Evolutionary conservation across 192 early-diverging fungal genomes (phyloP).

Genomic region (Paraglomus occultum): DNA sequence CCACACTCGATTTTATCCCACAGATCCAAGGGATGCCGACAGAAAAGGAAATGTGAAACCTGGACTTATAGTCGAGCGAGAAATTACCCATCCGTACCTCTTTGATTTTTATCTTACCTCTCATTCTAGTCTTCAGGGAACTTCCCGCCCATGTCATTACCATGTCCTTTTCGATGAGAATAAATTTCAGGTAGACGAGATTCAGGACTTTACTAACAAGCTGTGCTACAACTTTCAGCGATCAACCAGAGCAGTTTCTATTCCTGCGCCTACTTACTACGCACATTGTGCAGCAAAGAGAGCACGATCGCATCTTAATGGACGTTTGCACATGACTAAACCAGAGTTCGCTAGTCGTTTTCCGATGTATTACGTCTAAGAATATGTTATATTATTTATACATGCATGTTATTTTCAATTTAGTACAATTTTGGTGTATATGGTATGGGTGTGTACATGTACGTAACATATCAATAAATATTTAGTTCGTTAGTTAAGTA

Average conservation of each 20-base stretch:
- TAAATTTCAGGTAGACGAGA: slow-evolving; percentile 69
- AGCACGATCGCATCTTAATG: slow-evolving; percentile 75
- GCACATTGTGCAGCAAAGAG: slow-evolving; percentile 89
- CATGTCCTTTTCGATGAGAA: slow-evolving; percentile 89
- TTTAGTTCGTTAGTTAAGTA: too few relatives aligned
- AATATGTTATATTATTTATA: too few relatives aligned
- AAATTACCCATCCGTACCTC: slow-evolving; percentile 66
- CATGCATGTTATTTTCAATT: too few relatives aligned
- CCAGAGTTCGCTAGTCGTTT: too few relatives aligned
- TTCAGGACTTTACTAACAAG: slow-evolving; percentile 88
- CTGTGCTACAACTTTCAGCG: slow-evolving; percentile 91
- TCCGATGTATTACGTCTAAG: too few relatives aligned
- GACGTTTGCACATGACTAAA: slow-evolving; percentile 3
- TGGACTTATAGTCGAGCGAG: slow-evolving; percentile 71
- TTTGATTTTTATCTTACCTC: slow-evolving; percentile 82
- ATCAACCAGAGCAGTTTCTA: slow-evolving; percentile 80
- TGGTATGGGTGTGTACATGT: too few relatives aligned
- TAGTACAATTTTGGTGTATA: too few relatives aligned
- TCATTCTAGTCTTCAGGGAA: slow-evolving; percentile 92
- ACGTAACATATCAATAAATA: too few relatives aligned
- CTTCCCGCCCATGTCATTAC: slow-evolving; percentile 89
- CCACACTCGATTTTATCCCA: slow-evolving; percentile 76
- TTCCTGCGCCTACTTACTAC: slow-evolving; percentile 76
- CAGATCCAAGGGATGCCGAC: slow-evolving; percentile 57
- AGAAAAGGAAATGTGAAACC: slow-evolving; percentile 73